Evolutionary conservation across 2,329 filamentous ascomycete species (phyloP).

Genomic region (Epichloe sp.): DNA sequence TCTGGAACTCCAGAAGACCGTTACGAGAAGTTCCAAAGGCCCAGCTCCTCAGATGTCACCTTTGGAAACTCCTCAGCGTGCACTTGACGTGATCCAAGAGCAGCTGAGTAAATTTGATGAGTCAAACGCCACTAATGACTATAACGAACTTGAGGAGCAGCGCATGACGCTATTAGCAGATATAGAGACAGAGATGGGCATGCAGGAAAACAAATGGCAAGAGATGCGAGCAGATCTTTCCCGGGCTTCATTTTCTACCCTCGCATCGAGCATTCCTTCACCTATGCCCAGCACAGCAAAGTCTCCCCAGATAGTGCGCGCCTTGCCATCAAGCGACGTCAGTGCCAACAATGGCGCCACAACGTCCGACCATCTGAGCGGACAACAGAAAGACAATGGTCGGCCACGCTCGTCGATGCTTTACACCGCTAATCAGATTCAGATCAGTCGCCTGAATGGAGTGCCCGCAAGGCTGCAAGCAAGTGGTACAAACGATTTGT

Average conservation of each 20-base stretch:
- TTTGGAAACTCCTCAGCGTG: slow-evolving; percentile 37
- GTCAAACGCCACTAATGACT: slow-evolving; percentile 19
- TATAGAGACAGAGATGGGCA: slow-evolving; percentile 48
- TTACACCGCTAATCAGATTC: not conserved
- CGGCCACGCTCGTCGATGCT: slow-evolving; percentile 1
- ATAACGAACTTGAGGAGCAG: slow-evolving; percentile 24
- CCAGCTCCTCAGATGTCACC: slow-evolving; percentile 37
- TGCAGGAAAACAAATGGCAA: slow-evolving; percentile 47
- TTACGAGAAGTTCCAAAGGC: slow-evolving; percentile 29
- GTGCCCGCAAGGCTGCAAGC: not conserved
- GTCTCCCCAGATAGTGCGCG: not conserved
- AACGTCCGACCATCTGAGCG: not conserved
- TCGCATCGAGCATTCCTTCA: slow-evolving; percentile 18
- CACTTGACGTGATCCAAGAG: slow-evolving; percentile 35
- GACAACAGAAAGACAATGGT: not conserved
- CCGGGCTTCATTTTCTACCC: slow-evolving; percentile 37
- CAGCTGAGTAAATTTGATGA: slow-evolving; percentile 38
- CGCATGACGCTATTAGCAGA: slow-evolving; percentile 40
- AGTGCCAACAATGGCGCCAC: not conserved
- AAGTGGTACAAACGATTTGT: not conserved
- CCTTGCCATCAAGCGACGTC: not conserved
- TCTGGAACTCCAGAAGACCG: slow-evolving; percentile 34
- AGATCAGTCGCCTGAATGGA: slow-evolving; percentile 1
- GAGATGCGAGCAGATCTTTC: slow-evolving; percentile 39
- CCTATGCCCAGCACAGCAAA: not conserved